A percentile compares a stretch with the other conserved stretches of the same genome.
Conservation (phyloP, 2,329 filamentous ascomycete species). For the Sporothrix brasiliensis region DNA sequence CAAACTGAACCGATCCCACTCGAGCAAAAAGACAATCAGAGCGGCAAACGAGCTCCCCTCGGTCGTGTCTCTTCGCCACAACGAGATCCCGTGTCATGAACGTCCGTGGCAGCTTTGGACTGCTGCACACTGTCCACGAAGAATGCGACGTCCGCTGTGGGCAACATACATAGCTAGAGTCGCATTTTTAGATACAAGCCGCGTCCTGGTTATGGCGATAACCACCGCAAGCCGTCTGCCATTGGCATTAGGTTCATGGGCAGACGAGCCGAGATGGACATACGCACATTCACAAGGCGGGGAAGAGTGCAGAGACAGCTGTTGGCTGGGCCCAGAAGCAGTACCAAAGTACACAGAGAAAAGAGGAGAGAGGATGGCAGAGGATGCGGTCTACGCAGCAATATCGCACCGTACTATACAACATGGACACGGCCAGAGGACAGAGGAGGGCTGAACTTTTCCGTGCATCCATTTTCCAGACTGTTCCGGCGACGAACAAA, state of each 20-base stretch:
- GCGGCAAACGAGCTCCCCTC: neutral
- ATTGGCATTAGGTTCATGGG: constrained; percentile 11
- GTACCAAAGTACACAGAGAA: neutral
- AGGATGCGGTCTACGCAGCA: neutral
- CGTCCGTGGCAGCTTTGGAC: neutral
- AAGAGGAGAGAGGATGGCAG: neutral
- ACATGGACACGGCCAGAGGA: neutral
- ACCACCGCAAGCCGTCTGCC: neutral
- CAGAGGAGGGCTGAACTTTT: neutral
- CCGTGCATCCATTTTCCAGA: neutral
- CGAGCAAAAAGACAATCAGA: neutral
- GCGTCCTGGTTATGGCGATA: neutral
- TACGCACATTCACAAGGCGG: neutral
- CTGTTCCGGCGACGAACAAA: neutral
- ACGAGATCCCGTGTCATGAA: neutral
- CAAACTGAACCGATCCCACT: neutral
- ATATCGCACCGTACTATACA: neutral
- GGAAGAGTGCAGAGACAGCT: constrained; percentile 2
- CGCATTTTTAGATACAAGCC: neutral
- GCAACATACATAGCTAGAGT: neutral
- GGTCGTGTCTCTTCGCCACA: neutral
- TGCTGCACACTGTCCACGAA: neutral
- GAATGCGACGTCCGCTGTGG: neutral
- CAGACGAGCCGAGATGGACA: neutral
- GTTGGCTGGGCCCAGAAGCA: neutral